Evolutionary conservation across 2,329 filamentous ascomycete species (phyloP).

Genomic region (Penicillium sp.): DNA sequence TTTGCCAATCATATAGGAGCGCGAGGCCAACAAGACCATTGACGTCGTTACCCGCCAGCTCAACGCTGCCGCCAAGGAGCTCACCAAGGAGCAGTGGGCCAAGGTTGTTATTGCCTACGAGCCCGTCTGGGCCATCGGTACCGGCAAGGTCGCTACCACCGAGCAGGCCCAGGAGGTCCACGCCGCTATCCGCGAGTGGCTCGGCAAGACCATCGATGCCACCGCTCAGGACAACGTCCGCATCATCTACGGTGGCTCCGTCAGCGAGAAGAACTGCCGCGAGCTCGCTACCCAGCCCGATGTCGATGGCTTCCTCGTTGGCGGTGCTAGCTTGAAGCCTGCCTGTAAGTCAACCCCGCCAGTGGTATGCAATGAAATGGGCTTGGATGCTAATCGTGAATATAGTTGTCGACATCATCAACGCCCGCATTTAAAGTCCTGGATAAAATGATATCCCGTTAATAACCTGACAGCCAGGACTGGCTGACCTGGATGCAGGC

Average conservation of each 20-base stretch:
- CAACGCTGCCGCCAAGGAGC: conserved; percentile 71
- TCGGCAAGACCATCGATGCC: conserved; percentile 71
- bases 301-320: conserved; percentile 97
- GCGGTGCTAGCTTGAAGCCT: conserved; percentile 94
- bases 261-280: conserved; percentile 96
- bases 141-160: conserved; percentile 86
- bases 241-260: conserved; percentile 94
- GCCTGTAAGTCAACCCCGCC: conserved; percentile 65
- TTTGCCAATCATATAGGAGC: conserved; percentile 56
- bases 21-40: conserved; percentile 82
- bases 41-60: conserved; percentile 74
- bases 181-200: conserved; percentile 86
- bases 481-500: conserved; percentile 12
- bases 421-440: conserved; percentile 54
- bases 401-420: conserved; percentile 69
- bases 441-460: conserved; percentile 21
- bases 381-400: conserved; percentile 9
- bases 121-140: conserved; percentile 92
- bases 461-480: conserved; percentile 7
- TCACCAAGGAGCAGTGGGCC: conserved; percentile 75
- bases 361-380: background rate
- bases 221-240: conserved; percentile 83
- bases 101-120: conserved; percentile 98
- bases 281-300: conserved; percentile 90
- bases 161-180: conserved; percentile 94